Evolutionary conservation across 2,329 filamentous ascomycete genomes (phyloP).

Genomic region (Penicillium janthinellum): DNA sequence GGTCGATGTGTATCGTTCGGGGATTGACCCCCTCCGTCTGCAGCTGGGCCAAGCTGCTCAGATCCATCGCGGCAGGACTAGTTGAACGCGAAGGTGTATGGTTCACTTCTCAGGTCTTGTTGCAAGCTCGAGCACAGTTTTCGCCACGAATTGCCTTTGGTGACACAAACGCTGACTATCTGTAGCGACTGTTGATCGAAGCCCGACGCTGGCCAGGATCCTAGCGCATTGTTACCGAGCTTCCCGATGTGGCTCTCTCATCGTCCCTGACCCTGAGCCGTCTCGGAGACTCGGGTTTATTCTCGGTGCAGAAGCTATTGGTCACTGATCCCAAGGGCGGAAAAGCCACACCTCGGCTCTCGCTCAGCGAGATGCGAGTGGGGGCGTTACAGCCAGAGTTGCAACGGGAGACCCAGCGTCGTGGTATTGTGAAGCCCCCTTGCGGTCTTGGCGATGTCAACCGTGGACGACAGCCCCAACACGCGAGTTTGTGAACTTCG

Average conservation of each 20-base stretch:
- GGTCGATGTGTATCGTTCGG: constrained; percentile 39
- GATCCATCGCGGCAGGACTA: constrained; percentile 17
- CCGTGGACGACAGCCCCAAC: constrained; percentile 6
- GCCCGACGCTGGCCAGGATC: not conserved
- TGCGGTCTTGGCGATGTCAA: not conserved
- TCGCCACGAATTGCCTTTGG: not conserved
- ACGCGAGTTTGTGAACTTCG: constrained; percentile 1
- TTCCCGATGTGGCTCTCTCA: not conserved
- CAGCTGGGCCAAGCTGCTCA: constrained; percentile 33
- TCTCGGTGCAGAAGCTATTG: constrained; percentile 11
- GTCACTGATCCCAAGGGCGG: not conserved
- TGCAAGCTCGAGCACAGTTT: not conserved
- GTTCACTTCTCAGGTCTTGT: not conserved
- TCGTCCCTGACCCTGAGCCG: not conserved
- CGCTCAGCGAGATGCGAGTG: constrained; percentile 7
- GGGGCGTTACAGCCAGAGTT: constrained; percentile 18
- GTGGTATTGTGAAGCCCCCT: not conserved
- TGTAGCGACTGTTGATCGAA: not conserved
- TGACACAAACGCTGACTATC: not conserved
- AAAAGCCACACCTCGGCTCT: not conserved
- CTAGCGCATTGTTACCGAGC: constrained; percentile 3
- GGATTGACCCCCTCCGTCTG: constrained; percentile 45
- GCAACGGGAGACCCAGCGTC: not conserved
- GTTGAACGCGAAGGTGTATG: not conserved
- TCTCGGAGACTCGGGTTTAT: constrained; percentile 1